A percentile compares a stretch with the other conserved stretches of the same genome.
phyloP scores from a whole-genome alignment of 2,329 filamentous ascomycete species.

The Pezicula carpinea region DNA sequence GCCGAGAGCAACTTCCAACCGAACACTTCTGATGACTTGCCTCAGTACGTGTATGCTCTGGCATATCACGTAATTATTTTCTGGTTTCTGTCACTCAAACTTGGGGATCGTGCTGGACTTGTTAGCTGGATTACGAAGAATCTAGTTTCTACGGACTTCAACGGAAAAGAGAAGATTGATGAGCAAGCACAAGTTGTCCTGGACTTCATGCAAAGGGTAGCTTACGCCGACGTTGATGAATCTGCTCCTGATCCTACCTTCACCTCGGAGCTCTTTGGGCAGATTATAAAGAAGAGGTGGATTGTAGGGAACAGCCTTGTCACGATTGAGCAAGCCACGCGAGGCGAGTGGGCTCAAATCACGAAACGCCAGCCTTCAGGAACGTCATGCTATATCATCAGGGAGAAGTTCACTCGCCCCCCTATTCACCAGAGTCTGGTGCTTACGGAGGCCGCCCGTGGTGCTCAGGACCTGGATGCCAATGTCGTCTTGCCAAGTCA shows the following conservation, averaged over 20 bases:
- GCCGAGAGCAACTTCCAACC: constrained; percentile 33
- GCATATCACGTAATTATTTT: constrained; percentile 95
- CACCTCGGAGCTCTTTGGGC: constrained; percentile 57
- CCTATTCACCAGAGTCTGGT: constrained; percentile 51
- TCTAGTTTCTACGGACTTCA: constrained; percentile 70
- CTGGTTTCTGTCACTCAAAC: constrained; percentile 89
- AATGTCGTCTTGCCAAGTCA: constrained; percentile 69
- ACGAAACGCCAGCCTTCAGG: constrained; percentile 69
- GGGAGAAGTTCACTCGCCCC: constrained; percentile 54
- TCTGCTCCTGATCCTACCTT: constrained; percentile 64
- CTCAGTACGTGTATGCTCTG: constrained; percentile 88
- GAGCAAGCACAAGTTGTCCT: constrained; percentile 92
- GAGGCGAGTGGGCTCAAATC: constrained; percentile 64
- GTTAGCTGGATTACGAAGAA: constrained; percentile 89
- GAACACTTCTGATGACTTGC: constrained; percentile 65
- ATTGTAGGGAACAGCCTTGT: constrained; percentile 70
- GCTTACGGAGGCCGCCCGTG: constrained; percentile 43
- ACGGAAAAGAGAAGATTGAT: constrained; percentile 72
- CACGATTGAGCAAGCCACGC: constrained; percentile 66
- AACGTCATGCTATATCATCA: constrained; percentile 47
- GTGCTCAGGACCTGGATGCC: constrained; percentile 46
- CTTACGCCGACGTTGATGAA: constrained; percentile 81
- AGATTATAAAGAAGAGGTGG: constrained; percentile 64
- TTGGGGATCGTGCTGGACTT: constrained; percentile 76
- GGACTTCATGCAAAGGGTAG: constrained; percentile 88